Evolutionary conservation across 495 filamentous ascomycete species (phyloP), one percentile per base, ranked within the genome.

Genomic region (Aspergillus incahuasiensis): DNA sequence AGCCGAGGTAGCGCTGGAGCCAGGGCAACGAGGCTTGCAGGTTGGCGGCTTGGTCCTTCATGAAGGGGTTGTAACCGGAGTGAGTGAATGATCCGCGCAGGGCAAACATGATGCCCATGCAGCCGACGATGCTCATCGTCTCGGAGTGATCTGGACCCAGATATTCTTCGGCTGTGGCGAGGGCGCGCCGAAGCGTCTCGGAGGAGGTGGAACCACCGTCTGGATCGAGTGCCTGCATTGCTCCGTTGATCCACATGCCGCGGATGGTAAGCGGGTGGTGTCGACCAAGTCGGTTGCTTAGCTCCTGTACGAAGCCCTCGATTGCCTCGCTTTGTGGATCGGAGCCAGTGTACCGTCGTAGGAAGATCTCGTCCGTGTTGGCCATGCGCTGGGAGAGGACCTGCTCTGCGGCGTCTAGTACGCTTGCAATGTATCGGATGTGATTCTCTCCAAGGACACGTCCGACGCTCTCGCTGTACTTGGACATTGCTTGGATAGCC

Each of bases 61-160:
- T 52, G 40, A 3, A 46, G 39, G 18, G 51, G 45, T 15, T 34
- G 39, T 42, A 35, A 7, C 19, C 25, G 5, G 30, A 22, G 6
- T 16, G 11, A 8, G 32, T 39, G 19, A 42, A n/a, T 16, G 48
- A 51, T 9, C 46, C 54, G 39, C 68, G 71, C 1, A 58, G 40
- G 0, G 61, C 62, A 48, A 71, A 74, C 66, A 74, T 70, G 0
- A 71, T 44, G 1, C 68, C 71, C 34, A 74, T 67, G 25, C 60
- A 57, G 7, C 60, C 63, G 15, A 74, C 66, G 12, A 70, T 65
- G 5, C 58, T 61, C 51, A 71, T 59, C 1, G 68, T 68, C 20
- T 68, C 53, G 1, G 66, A 59, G 25, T 71, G 65, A 0, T 71
- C 66, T 2, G 63, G 55, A 0, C 71, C 71, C 0, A 72, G 46